Evolutionary conservation across 768 basidiomycete species (phyloP).

Genomic region (Collybiopsis luxurians): DNA sequence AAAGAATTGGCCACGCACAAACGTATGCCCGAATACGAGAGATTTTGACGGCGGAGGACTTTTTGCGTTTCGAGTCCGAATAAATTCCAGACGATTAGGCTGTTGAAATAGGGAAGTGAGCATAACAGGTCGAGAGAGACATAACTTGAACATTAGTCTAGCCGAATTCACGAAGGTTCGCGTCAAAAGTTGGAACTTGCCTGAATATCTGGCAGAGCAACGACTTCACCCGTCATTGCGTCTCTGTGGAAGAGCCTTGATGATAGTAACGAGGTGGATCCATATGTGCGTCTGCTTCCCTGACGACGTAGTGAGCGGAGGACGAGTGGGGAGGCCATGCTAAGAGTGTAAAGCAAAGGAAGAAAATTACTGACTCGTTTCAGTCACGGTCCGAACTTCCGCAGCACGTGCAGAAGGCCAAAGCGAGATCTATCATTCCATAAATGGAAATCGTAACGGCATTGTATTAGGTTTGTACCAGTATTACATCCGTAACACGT

Average conservation of each 20-base stretch:
- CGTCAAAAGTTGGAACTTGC: constrained; percentile 23
- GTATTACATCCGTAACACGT: no score
- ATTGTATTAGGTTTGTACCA: no score
- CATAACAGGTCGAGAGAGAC: not conserved
- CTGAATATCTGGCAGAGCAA: constrained; percentile 49
- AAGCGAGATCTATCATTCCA: no score
- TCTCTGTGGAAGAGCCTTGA: constrained; percentile 20
- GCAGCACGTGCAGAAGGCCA: no score
- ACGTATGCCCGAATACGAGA: constrained; percentile 83
- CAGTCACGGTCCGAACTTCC: no score
- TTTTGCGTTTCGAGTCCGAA: constrained; percentile 49
- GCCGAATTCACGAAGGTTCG: not conserved
- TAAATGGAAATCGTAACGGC: no score
- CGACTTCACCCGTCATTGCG: constrained; percentile 51
- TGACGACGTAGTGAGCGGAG: not conserved
- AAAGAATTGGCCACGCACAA: constrained; percentile 46
- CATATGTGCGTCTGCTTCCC: not conserved
- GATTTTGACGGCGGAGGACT: constrained; percentile 60
- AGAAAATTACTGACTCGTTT: not conserved
- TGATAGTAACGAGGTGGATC: not conserved
- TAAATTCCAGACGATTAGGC: constrained; percentile 53
- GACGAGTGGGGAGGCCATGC: not conserved
- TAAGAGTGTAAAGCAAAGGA: not conserved
- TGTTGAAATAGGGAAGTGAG: constrained; percentile 20
- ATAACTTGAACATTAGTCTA: no score